phyloP scores from a whole-genome alignment of 2,329 filamentous ascomycete genomes.

The Fusarium robinianum region DNA sequence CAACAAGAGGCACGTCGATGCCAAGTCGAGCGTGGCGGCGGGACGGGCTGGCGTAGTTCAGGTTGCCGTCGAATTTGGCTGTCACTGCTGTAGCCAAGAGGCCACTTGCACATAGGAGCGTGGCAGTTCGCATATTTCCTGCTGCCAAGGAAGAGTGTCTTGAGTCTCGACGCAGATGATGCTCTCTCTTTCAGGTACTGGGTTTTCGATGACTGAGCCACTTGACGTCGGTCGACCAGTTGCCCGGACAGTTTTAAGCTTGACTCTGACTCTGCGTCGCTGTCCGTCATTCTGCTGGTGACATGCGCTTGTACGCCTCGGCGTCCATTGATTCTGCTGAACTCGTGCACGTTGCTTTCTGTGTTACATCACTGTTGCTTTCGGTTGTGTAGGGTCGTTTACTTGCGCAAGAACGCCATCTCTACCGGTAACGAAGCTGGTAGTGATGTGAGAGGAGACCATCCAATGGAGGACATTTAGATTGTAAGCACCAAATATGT shows the following conservation, averaged over 20 bases:
- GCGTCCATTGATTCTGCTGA: slow-evolving; percentile 15
- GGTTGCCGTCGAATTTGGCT: slow-evolving; percentile 48
- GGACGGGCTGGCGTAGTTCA: slow-evolving; percentile 72
- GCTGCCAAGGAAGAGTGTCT: background rate
- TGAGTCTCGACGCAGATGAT: background rate
- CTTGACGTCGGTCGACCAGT: too few relatives aligned
- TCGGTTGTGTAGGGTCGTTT: slow-evolving; percentile 12
- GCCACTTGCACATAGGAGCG: slow-evolving; percentile 3
- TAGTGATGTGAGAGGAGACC: slow-evolving; percentile 21
- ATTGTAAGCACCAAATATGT: slow-evolving; percentile 29
- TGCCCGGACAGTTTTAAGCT: slow-evolving; percentile 9
- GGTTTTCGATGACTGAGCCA: too few relatives aligned
- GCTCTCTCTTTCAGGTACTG: background rate
- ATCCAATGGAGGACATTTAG: background rate
- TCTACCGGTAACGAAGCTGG: slow-evolving; percentile 14
- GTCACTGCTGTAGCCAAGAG: slow-evolving; percentile 9
- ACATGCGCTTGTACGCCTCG: background rate
- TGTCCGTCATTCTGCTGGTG: background rate
- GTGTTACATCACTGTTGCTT: slow-evolving; percentile 22
- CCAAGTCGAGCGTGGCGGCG: slow-evolving; percentile 65
- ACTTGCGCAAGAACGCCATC: slow-evolving; percentile 1
- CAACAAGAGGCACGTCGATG: slow-evolving; percentile 58
- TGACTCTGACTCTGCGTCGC: slow-evolving; percentile 1
- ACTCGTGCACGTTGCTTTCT: slow-evolving; percentile 15
- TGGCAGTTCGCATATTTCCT: slow-evolving; percentile 13